Evolutionary conservation across 495 filamentous ascomycete genomes (phyloP).

Genomic region (Cudoniella acicularis): DNA sequence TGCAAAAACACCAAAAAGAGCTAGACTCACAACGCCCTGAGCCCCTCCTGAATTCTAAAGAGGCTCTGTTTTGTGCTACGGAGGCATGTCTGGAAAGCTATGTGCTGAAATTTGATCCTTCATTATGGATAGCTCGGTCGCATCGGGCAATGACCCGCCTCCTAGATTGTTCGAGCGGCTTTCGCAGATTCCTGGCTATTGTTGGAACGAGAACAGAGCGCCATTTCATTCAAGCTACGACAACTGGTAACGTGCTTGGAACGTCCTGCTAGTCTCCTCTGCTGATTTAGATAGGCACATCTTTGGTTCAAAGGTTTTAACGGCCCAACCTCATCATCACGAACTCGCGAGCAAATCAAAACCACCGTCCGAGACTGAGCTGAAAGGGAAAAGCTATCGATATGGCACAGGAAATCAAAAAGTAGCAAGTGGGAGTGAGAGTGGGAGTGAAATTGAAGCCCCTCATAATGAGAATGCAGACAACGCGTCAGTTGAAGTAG

Average conservation of each 20-base stretch:
- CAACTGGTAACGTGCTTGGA: constrained; percentile 50
- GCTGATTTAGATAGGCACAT: constrained; percentile 39
- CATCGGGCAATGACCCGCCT: constrained; percentile 60
- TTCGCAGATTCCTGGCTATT: constrained; percentile 67
- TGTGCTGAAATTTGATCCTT: constrained; percentile 2
- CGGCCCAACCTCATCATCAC: not conserved
- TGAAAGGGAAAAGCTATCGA: not conserved
- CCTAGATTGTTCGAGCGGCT: constrained; percentile 69
- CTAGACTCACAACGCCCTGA: not conserved
- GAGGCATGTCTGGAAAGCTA: not conserved
- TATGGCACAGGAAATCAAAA: not conserved
- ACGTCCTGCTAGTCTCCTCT: constrained; percentile 12
- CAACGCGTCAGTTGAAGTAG: constrained; percentile 35
- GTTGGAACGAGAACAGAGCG: constrained; percentile 64
- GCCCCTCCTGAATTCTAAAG: not conserved
- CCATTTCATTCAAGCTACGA: constrained; percentile 83
- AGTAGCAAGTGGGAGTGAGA: constrained; percentile 40
- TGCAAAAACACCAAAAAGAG: not conserved
- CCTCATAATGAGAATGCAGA: constrained; percentile 17
- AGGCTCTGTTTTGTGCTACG: not conserved
- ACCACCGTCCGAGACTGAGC: constrained; percentile 6
- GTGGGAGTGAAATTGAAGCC: constrained; percentile 43
- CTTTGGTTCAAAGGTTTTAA: constrained; percentile 35
- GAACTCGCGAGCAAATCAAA: not conserved
- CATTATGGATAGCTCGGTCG: constrained; percentile 43